Conservation (phyloP, 176 grass and related monocot species). For the Triticum turgidum region DNA sequence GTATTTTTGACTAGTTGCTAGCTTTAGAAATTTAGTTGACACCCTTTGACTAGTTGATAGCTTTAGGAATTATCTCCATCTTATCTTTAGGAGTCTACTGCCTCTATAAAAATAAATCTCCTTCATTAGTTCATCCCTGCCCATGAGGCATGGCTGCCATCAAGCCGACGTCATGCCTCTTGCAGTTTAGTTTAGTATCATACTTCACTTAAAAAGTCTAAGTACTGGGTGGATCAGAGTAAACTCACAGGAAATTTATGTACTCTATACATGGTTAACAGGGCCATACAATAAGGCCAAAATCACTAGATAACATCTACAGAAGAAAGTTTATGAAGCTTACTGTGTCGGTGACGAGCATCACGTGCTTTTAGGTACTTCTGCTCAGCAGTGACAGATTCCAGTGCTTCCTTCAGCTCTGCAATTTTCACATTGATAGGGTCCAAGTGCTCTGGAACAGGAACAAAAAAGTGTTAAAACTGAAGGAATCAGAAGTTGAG, state of each 20-base stretch:
- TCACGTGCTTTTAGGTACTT: slow-evolving; percentile 95
- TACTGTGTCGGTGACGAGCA: slow-evolving; percentile 91
- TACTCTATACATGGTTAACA: neutral
- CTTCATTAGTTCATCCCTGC: neutral
- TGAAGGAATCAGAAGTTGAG: neutral
- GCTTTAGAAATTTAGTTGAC: neutral
- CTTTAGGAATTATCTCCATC: neutral
- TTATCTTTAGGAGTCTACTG: neutral
- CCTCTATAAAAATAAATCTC: neutral
- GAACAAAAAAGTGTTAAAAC: slow-evolving; percentile 11
- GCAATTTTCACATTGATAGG: slow-evolving; percentile 98
- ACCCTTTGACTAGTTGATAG: neutral
- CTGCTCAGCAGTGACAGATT: slow-evolving; percentile 86
- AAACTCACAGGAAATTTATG: neutral
- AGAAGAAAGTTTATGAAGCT: slow-evolving; percentile 35
- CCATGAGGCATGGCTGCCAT: neutral
- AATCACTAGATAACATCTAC: neutral
- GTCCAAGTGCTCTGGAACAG: slow-evolving; percentile 85
- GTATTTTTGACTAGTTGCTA: neutral
- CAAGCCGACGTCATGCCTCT: neutral
- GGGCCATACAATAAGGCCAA: neutral
- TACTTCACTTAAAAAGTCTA: neutral
- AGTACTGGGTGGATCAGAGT: neutral
- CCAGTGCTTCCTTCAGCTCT: slow-evolving; percentile 89
- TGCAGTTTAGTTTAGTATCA: neutral